Evolutionary conservation across 331 rosid genomes (phyloP).

Genomic region (Prunus yedoensis): DNA sequence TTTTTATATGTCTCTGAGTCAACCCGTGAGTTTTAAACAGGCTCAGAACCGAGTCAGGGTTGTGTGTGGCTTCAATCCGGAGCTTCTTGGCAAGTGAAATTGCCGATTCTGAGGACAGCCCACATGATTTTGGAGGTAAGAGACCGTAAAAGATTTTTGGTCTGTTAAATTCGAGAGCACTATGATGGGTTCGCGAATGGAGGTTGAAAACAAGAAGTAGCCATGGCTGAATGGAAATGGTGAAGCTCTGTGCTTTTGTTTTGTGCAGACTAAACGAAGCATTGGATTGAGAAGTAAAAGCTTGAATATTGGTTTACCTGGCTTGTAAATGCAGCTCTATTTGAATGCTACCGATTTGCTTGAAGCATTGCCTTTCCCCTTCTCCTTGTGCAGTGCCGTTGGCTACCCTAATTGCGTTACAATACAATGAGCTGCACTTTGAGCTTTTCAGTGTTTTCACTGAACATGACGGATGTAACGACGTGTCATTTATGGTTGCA

Average conservation of each 20-base stretch:
- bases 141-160: slow-evolving; percentile 1
- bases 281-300: slow-evolving; percentile 10
- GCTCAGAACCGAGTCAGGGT: slow-evolving; percentile 19
- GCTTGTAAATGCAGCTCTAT: background rate
- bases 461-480: background rate
- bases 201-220: slow-evolving; percentile 1
- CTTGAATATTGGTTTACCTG: slow-evolving; percentile 2
- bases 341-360: background rate
- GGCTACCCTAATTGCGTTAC: no score
- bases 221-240: background rate
- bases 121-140: slow-evolving; percentile 35
- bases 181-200: background rate
- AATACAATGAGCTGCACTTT: no score
- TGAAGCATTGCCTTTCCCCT: background rate
- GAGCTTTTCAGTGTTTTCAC: no score
- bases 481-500: background rate
- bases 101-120: slow-evolving; percentile 27
- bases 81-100: slow-evolving; percentile 24
- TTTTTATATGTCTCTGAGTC: slow-evolving; percentile 21
- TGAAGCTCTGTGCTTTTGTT: slow-evolving; percentile 10
- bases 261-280: slow-evolving; percentile 20
- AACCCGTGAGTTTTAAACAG: slow-evolving; percentile 23
- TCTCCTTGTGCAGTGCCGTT: background rate
- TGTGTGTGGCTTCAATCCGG: background rate
- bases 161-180: background rate